These are phyloP conservation scores for Apiotrichum brassicae DNA, from an alignment of 1,284 basidiomycete genomes.

Conservation along the genomic window DNA sequence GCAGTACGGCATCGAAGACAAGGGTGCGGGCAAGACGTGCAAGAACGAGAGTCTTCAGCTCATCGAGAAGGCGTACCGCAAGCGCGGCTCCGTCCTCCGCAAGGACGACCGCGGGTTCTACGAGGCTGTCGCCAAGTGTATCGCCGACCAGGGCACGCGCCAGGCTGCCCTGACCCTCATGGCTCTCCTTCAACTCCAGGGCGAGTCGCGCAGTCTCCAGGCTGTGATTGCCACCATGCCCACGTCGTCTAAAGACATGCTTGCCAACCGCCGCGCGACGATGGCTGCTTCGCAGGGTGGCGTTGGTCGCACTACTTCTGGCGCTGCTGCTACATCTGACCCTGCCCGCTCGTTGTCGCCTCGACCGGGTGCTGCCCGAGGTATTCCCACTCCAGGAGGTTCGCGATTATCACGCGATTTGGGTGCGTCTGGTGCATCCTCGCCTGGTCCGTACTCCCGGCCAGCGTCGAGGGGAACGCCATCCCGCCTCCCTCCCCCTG, in stretches of 20 bases:
- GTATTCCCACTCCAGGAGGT: not conserved
- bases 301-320: conserved; percentile 2
- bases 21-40: conserved; percentile 40
- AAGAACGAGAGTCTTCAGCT: conserved; percentile 41
- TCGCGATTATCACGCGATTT: not conserved
- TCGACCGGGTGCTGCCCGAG: not conserved
- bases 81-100: conserved; percentile 38
- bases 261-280: conserved; percentile 40
- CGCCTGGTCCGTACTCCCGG: conserved; percentile 3
- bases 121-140: conserved; percentile 56
- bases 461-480: conserved; percentile 3
- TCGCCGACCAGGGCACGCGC: conserved; percentile 41
- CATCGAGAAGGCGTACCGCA: conserved; percentile 42
- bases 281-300: conserved; percentile 31
- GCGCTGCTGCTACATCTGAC: not conserved
- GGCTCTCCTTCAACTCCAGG: conserved; percentile 43
- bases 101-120: conserved; percentile 40
- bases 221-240: conserved; percentile 36
- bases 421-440: not conserved
- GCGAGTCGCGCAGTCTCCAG: conserved; percentile 33
- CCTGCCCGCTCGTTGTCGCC: not conserved
- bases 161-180: conserved; percentile 43
- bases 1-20: conserved; percentile 55
- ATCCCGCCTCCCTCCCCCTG: not conserved
- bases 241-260: conserved; percentile 39